These are phyloP conservation scores for Fusarium buharicum DNA, from an alignment of 2,329 filamentous ascomycete genomes.

Conservation along the genomic window DNA sequence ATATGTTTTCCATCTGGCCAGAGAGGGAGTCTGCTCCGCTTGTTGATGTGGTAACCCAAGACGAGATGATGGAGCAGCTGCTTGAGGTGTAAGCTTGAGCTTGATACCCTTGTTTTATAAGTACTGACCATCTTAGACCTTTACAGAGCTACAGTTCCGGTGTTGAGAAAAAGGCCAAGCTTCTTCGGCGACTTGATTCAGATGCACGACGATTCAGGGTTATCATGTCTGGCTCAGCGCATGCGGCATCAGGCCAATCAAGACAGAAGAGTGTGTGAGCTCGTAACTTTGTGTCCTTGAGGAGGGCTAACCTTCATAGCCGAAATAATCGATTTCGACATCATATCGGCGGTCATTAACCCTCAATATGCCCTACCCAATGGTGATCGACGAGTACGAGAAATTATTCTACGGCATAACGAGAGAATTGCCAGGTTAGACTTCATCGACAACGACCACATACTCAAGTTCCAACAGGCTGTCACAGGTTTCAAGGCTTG, in stretches of 20 bases:
- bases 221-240: conserved; percentile 43
- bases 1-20: conserved; percentile 48
- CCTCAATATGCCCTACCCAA: conserved; percentile 47
- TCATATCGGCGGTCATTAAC: conserved; percentile 43
- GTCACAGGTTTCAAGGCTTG: conserved; percentile 49
- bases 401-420: conserved; percentile 47
- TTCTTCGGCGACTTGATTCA: conserved; percentile 44
- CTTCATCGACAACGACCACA: conserved; percentile 43
- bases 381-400: conserved; percentile 27
- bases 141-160: conserved; percentile 33
- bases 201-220: conserved; percentile 44
- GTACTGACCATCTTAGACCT: conserved; percentile 25
- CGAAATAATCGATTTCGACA: conserved; percentile 49
- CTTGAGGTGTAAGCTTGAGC: conserved; percentile 40
- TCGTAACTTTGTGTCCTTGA: background rate
- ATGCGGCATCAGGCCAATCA: conserved; percentile 31
- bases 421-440: conserved; percentile 48
- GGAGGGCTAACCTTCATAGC: conserved; percentile 32
- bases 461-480: conserved; percentile 50
- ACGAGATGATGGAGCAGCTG: conserved; percentile 50
- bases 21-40: conserved; percentile 43
- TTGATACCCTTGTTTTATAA: too few species aligned
- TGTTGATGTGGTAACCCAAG: conserved; percentile 47
- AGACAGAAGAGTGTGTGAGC: conserved; percentile 38
- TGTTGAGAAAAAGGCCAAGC: conserved; percentile 41